Percentiles rank a stretch among this genome's conserved stretches.
These are phyloP conservation scores for Ophiostoma fasciatum DNA, from an alignment of 2,329 filamentous ascomycete species.

Conservation along the genomic window DNA sequence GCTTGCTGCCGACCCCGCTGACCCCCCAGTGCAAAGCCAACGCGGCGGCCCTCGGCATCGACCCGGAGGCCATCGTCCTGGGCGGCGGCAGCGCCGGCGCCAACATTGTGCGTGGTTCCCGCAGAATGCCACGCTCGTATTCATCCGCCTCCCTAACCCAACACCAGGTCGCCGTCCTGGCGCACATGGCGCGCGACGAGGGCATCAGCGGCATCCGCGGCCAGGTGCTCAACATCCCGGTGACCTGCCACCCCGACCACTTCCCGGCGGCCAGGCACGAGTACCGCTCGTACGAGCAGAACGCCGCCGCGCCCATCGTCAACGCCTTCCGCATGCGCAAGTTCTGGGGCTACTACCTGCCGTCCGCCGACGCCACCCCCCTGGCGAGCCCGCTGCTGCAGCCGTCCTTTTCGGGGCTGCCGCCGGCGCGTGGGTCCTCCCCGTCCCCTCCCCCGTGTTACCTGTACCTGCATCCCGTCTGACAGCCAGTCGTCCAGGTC, in stretches of 20 bases:
- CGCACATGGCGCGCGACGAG: conserved; percentile 7
- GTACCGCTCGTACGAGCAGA: conserved; percentile 9
- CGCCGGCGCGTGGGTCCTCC: conserved; percentile 9
- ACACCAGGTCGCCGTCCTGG: conserved; percentile 6
- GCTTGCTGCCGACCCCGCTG: neutral
- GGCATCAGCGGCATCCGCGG: conserved; percentile 9
- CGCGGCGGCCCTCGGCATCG: conserved; percentile 2
- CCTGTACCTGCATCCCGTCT: neutral
- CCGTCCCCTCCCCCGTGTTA: neutral
- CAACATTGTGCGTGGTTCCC: conserved; percentile 10
- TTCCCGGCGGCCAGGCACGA: conserved; percentile 8
- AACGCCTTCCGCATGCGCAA: conserved; percentile 9
- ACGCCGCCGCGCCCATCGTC: conserved; percentile 9
- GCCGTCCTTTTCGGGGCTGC: conserved; percentile 5
- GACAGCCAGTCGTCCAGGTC: conserved; percentile 1
- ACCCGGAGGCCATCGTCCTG: conserved; percentile 8
- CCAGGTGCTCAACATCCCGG: conserved; percentile 12
- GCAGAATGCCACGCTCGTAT: too few species aligned
- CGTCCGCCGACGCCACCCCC: conserved; percentile 2
- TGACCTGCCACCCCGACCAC: conserved; percentile 11
- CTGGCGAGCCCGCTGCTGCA: conserved; percentile 10
- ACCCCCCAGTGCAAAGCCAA: conserved; percentile 1
- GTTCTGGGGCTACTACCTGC: conserved; percentile 12
- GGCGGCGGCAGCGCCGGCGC: conserved; percentile 11
- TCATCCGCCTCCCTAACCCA: too few species aligned